phyloP scores from a whole-genome alignment of 2,329 filamentous ascomycete species.

The Penicillium rolfsii region DNA sequence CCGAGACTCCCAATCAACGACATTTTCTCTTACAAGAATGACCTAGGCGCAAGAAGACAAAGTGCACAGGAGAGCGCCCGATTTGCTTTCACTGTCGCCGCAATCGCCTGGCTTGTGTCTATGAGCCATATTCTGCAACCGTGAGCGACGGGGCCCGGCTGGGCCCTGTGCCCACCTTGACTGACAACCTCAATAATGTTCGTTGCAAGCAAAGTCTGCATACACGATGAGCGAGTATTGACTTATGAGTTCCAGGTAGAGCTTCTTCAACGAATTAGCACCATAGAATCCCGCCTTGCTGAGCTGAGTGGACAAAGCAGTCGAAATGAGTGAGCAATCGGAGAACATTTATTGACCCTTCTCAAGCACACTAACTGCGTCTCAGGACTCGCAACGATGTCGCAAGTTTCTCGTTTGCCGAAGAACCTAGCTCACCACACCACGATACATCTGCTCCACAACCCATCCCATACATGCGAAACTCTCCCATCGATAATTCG shows the following conservation, averaged over 20 bases:
- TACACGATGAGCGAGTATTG: background rate
- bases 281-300: constrained; percentile 31
- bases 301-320: constrained; percentile 20
- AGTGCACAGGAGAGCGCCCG: constrained; percentile 32
- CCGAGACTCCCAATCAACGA: background rate
- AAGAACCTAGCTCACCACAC: background rate
- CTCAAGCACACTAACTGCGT: background rate
- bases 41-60: constrained; percentile 31
- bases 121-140: constrained; percentile 31
- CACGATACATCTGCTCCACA: background rate
- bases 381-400: background rate
- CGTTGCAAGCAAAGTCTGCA: background rate
- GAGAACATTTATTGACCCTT: background rate
- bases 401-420: background rate
- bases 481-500: constrained; percentile 6
- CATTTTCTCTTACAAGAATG: background rate
- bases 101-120: constrained; percentile 29
- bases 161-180: background rate
- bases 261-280: constrained; percentile 26
- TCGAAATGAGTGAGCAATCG: background rate
- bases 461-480: background rate
- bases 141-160: constrained; percentile 10
- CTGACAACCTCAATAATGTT: constrained; percentile 10
- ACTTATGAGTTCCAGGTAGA: constrained; percentile 11
- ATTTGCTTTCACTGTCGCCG: constrained; percentile 33